phyloP scores from a whole-genome alignment of 805 yeast genomes.

The Priceomyces castillae region DNA sequence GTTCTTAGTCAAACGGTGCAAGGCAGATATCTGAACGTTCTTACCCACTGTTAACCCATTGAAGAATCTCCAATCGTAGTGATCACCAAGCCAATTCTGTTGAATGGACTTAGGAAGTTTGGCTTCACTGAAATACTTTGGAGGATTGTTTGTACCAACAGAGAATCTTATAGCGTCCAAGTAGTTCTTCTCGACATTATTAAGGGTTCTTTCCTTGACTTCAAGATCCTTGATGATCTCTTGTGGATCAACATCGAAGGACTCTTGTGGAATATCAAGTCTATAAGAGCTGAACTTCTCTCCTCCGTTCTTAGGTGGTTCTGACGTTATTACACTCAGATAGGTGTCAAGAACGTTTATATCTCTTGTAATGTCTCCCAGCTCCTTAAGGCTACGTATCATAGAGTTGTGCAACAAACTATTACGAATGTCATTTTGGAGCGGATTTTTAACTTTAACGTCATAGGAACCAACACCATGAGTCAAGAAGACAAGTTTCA shows the following conservation, averaged over 20 bases:
- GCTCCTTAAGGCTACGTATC: constrained; percentile 10
- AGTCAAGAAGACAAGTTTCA: constrained; percentile 29
- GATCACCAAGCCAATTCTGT: constrained; percentile 26
- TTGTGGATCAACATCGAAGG: constrained; percentile 24
- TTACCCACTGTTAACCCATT: constrained; percentile 21
- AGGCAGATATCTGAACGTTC: constrained; percentile 34
- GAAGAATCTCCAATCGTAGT: constrained; percentile 42
- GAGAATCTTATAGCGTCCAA: constrained; percentile 18
- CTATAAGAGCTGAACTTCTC: constrained; percentile 5
- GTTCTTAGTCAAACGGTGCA: constrained; percentile 52
- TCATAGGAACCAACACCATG: constrained; percentile 18
- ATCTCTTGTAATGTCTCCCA: neutral
- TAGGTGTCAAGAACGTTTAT: constrained; percentile 14
- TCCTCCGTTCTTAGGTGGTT: constrained; percentile 8
- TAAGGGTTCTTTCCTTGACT: constrained; percentile 1
- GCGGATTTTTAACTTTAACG: constrained; percentile 15
- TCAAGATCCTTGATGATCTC: constrained; percentile 14
- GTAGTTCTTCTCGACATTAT: constrained; percentile 16
- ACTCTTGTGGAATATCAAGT: constrained; percentile 16
- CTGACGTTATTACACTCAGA: constrained; percentile 9
- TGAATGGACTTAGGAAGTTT: constrained; percentile 16
- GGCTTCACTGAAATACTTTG: constrained; percentile 29
- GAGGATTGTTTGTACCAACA: constrained; percentile 16
- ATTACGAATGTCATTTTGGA: constrained; percentile 15
- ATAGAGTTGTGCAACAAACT: constrained; percentile 24